phyloP scores from a whole-genome alignment of 352 stramenopile genomes.

The Phytopythium vexans region DNA sequence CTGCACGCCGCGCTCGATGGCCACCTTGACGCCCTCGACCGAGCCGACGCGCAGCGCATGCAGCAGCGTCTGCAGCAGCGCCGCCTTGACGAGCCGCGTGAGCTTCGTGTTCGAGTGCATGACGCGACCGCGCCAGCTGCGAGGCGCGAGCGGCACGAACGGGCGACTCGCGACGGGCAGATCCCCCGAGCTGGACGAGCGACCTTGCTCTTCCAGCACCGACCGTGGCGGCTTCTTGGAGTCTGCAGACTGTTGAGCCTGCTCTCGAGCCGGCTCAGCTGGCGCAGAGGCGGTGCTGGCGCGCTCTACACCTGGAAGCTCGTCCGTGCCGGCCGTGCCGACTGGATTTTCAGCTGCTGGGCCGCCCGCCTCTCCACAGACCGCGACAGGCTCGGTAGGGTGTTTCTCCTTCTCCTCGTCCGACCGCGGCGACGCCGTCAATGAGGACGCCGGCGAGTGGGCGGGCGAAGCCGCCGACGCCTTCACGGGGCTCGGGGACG shows the following conservation, averaged over 20 bases:
- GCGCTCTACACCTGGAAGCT: too few relatives aligned
- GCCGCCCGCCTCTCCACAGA: too few relatives aligned
- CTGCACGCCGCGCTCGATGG: slow-evolving; percentile 78
- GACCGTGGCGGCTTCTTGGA: neutral
- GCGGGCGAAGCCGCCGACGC: too few relatives aligned
- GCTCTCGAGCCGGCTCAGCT: too few relatives aligned
- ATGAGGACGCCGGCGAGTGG: too few relatives aligned
- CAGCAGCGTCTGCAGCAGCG: slow-evolving; percentile 81
- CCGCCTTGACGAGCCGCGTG: slow-evolving; percentile 74
- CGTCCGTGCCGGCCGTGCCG: slow-evolving; percentile 8
- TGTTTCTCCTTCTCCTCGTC: too few relatives aligned
- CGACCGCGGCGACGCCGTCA: too few relatives aligned
- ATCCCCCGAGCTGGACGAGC: neutral
- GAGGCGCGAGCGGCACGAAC: slow-evolving; percentile 47
- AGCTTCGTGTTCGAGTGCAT: slow-evolving; percentile 65
- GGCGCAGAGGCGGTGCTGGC: neutral
- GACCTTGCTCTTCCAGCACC: neutral
- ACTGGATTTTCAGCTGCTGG: slow-evolving; percentile 3
- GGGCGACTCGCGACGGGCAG: slow-evolving; percentile 15
- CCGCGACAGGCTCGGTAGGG: too few relatives aligned
- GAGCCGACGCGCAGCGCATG: slow-evolving; percentile 77
- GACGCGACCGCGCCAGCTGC: slow-evolving; percentile 44
- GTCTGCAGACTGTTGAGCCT: neutral
- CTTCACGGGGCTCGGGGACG: too few relatives aligned
- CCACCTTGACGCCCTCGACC: slow-evolving; percentile 78